Evolutionary conservation across 805 yeast species (phyloP).

Genomic region (Candida rishiriensis): DNA sequence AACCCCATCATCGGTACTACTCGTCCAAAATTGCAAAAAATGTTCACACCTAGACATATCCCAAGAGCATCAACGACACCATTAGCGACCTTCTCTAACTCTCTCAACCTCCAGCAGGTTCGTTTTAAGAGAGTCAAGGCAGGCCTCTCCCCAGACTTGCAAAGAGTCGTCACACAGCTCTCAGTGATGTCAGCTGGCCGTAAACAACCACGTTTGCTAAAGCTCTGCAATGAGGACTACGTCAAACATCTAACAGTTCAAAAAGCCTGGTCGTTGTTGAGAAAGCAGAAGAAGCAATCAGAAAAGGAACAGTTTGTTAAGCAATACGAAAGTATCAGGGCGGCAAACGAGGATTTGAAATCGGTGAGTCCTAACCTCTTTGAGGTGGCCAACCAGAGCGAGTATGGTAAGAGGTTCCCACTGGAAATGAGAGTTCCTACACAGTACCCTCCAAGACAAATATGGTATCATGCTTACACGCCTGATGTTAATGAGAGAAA

Average conservation of each 20-base stretch:
- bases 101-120: conserved; percentile 32
- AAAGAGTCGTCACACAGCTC: conserved; percentile 43
- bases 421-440: conserved; percentile 85
- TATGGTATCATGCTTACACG: conserved; percentile 66
- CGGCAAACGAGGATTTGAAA: conserved; percentile 71
- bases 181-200: conserved; percentile 83
- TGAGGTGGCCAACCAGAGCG: conserved; percentile 54
- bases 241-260: conserved; percentile 79
- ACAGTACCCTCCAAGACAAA: conserved; percentile 75
- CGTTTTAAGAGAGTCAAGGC: conserved; percentile 32
- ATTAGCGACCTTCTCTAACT: too few relatives aligned
- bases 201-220: conserved; percentile 81
- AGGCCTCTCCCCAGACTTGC: conserved; percentile 27
- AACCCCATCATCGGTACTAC: too few relatives aligned
- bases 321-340: conserved; percentile 63
- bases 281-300: conserved; percentile 45
- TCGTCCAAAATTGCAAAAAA: too few relatives aligned
- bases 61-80: too few relatives aligned
- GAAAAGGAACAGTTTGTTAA: conserved; percentile 40
- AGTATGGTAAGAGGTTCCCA: conserved; percentile 63
- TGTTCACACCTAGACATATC: too few relatives aligned
- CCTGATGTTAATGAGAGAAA: conserved; percentile 19
- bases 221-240: conserved; percentile 72
- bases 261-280: conserved; percentile 73
- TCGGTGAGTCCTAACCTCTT: conserved; percentile 49